phyloP scores from a whole-genome alignment of 768 basidiomycete genomes.

The Brasilioporus rufonigricans region DNA sequence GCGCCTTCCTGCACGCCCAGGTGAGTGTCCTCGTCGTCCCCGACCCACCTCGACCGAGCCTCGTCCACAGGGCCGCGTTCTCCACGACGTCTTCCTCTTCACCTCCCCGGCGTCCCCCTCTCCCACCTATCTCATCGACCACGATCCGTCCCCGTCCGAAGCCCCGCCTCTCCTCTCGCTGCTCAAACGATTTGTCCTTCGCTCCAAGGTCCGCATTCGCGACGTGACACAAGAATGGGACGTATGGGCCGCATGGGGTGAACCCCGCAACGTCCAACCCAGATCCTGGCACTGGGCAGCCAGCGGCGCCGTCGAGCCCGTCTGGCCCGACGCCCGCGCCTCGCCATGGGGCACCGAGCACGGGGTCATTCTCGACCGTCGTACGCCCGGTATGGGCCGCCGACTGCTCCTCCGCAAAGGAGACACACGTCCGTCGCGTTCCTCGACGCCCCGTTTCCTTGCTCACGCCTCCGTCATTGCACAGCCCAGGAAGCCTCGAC shows the following conservation, averaged over 20 bases:
- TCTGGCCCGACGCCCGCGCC: slow-evolving; percentile 47
- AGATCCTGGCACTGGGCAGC: slow-evolving; percentile 53
- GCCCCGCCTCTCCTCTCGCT: slow-evolving; percentile 61
- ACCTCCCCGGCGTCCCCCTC: slow-evolving; percentile 47
- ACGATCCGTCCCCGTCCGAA: slow-evolving; percentile 60
- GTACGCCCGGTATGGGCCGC: slow-evolving; percentile 77
- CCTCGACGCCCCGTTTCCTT: background rate
- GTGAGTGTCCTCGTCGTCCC: slow-evolving; percentile 42
- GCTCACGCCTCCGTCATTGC: slow-evolving; percentile 5
- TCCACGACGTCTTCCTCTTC: slow-evolving; percentile 88
- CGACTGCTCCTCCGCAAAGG: slow-evolving; percentile 71
- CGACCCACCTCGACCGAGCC: background rate
- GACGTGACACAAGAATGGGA: slow-evolving; percentile 78
- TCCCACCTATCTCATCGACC: slow-evolving; percentile 66
- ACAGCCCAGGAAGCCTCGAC: slow-evolving; percentile 54
- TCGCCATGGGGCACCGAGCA: slow-evolving; percentile 63
- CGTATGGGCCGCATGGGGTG: slow-evolving; percentile 81
- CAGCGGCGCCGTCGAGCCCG: slow-evolving; percentile 77
- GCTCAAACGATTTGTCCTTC: slow-evolving; percentile 81
- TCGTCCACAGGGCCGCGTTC: slow-evolving; percentile 69
- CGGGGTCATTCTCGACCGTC: slow-evolving; percentile 55
- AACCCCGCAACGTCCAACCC: slow-evolving; percentile 37
- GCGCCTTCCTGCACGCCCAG: slow-evolving; percentile 78
- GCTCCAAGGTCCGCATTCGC: slow-evolving; percentile 82
- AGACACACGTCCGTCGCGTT: slow-evolving; percentile 63